Conservation (phyloP, 2,329 filamentous ascomycete genomes). For the Laburnicola sp. region DNA sequence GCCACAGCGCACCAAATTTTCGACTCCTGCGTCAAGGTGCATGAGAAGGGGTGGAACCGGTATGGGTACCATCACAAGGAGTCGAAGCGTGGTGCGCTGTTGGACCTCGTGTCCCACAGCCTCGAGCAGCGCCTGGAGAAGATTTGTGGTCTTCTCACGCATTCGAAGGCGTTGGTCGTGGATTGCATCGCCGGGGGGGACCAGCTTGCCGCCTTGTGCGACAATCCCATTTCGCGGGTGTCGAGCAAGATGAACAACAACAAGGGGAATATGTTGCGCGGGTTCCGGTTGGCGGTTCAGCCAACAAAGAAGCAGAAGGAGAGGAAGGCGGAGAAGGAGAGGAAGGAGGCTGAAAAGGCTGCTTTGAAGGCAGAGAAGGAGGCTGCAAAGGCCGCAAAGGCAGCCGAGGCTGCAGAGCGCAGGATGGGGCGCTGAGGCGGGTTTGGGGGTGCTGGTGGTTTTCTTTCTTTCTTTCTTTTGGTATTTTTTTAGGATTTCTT, state of each 20-base stretch:
- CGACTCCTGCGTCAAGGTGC: constrained; percentile 28
- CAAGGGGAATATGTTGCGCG: constrained; percentile 26
- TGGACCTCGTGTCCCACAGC: constrained; percentile 20
- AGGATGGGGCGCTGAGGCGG: background rate
- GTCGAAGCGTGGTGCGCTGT: constrained; percentile 27
- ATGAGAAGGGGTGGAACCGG: constrained; percentile 29
- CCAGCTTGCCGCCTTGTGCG: constrained; percentile 25
- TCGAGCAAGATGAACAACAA: constrained; percentile 32
- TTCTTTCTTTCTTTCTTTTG: too few species aligned
- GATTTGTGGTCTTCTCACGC: constrained; percentile 25
- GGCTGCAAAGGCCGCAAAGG: background rate
- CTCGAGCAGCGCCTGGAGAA: constrained; percentile 24
- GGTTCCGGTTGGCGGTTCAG: constrained; percentile 10
- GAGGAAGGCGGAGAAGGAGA: background rate
- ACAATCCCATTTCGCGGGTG: constrained; percentile 28
- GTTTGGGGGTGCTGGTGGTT: too few species aligned
- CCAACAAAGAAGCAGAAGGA: background rate
- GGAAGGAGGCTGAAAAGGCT: too few species aligned
- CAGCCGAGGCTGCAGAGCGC: background rate
- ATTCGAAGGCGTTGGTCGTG: constrained; percentile 31
- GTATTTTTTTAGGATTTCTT: too few species aligned
- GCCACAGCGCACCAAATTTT: constrained; percentile 37
- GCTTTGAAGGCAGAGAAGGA: background rate
- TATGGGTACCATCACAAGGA: constrained; percentile 29
- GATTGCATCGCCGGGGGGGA: constrained; percentile 33